Conservation (phyloP, 176 grass and related monocot genomes). For the Musa troglodytarum region DNA sequence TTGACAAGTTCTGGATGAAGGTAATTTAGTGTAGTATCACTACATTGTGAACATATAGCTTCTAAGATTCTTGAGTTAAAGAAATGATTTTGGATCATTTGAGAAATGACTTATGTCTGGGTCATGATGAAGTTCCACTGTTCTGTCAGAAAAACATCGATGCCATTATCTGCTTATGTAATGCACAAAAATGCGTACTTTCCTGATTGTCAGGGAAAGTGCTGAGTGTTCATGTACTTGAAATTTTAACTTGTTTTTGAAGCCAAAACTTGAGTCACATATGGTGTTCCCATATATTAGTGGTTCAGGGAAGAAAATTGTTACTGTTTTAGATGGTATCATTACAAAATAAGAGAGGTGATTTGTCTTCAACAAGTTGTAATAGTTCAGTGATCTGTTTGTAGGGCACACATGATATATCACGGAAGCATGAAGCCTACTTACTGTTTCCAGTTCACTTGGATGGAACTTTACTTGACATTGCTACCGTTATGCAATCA, state of each 20-base stretch:
- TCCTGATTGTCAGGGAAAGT: neutral
- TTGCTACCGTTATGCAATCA: conserved; percentile 46
- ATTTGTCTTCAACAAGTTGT: neutral
- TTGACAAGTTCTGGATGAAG: too few species aligned
- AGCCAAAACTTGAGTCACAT: neutral
- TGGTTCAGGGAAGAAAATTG: neutral
- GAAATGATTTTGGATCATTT: too few species aligned
- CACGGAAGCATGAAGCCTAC: conserved; percentile 72
- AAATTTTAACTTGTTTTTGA: neutral
- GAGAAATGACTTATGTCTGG: too few species aligned
- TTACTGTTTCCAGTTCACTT: conserved; percentile 86
- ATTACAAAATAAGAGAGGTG: neutral
- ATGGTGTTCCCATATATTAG: neutral
- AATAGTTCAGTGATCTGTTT: neutral
- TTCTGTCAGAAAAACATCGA: too few species aligned
- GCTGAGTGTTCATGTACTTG: neutral
- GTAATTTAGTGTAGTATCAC: too few species aligned
- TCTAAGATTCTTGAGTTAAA: too few species aligned
- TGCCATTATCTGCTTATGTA: too few species aligned
- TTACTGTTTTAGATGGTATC: neutral
- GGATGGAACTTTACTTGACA: conserved; percentile 71
- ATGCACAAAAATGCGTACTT: neutral
- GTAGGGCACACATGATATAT: conserved; percentile 69
- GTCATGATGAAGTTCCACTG: too few species aligned
- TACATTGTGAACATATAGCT: too few species aligned